phyloP scores from a whole-genome alignment of 345 rosid genomes.

The Nephelium lappaceum region DNA sequence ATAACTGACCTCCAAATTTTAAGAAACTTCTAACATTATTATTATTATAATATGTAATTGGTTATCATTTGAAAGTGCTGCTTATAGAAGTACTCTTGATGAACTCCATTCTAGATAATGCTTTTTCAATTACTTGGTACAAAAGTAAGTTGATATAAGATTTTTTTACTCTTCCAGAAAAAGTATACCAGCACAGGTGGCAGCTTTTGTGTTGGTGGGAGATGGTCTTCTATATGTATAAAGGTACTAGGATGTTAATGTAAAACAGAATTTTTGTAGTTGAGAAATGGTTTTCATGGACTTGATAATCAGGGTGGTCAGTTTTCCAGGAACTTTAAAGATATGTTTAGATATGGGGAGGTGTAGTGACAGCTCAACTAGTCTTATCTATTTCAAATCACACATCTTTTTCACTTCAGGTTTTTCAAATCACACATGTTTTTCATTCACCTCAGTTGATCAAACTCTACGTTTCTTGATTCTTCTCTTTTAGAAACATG shows the following conservation, averaged over 20 bases:
- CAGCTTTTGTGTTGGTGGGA: constrained; percentile 37
- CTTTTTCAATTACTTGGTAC: background rate
- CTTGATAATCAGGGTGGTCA: constrained; percentile 18
- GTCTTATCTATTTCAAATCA: constrained; percentile 18
- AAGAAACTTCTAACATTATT: too few species aligned
- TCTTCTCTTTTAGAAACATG: background rate
- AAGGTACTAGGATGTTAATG: background rate
- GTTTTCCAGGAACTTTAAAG: constrained; percentile 15
- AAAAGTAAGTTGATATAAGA: background rate
- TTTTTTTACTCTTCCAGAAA: constrained; percentile 40
- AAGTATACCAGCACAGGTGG: background rate
- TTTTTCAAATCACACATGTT: background rate
- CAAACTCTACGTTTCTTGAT: background rate
- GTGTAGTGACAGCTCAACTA: constrained; percentile 17
- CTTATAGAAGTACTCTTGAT: background rate
- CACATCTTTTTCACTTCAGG: constrained; percentile 20
- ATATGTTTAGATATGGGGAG: background rate
- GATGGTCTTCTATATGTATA: constrained; percentile 20
- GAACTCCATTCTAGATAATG: background rate
- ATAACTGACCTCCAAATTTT: background rate
- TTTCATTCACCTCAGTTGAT: background rate
- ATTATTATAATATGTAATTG: too few species aligned
- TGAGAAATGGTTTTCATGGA: constrained; percentile 50
- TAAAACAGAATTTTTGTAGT: constrained; percentile 27
- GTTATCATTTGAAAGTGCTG: background rate